phyloP scores from a whole-genome alignment of 2,329 filamentous ascomycete genomes.

The Parastagonospora nodorum region DNA sequence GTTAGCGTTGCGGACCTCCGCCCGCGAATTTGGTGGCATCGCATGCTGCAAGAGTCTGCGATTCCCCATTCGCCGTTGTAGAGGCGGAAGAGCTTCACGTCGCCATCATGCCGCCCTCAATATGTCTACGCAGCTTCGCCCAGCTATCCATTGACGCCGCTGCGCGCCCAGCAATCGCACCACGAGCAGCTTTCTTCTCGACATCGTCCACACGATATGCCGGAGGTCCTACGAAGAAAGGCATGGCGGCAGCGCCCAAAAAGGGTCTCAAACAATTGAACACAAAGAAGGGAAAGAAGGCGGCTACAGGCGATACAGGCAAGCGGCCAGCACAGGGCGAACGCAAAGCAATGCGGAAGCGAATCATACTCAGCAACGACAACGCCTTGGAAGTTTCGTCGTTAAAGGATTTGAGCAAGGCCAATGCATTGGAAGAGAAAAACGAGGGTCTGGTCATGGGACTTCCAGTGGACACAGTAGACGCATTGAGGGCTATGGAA shows the following conservation, averaged over 20 bases:
- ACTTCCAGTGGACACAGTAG: conserved; percentile 71
- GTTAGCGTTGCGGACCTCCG: conserved; percentile 1
- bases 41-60: background rate
- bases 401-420: conserved; percentile 66
- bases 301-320: conserved; percentile 46
- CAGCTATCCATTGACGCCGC: conserved; percentile 36
- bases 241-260: conserved; percentile 34
- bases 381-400: conserved; percentile 82
- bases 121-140: conserved; percentile 40
- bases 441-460: conserved; percentile 70
- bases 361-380: conserved; percentile 89
- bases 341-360: conserved; percentile 84
- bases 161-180: conserved; percentile 23
- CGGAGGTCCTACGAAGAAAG: conserved; percentile 33
- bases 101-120: conserved; percentile 37
- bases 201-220: conserved; percentile 39
- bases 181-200: conserved; percentile 42
- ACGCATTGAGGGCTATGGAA: conserved; percentile 80
- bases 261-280: conserved; percentile 47
- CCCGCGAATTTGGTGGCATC: conserved; percentile 1
- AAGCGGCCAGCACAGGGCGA: conserved; percentile 73
- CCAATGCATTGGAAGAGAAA: conserved; percentile 46
- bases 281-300: conserved; percentile 51
- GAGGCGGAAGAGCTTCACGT: conserved; percentile 30
- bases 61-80: conserved; percentile 29